Conservation (phyloP, 2,329 filamentous ascomycete genomes). For the Parascedosporium putredinis region DNA sequence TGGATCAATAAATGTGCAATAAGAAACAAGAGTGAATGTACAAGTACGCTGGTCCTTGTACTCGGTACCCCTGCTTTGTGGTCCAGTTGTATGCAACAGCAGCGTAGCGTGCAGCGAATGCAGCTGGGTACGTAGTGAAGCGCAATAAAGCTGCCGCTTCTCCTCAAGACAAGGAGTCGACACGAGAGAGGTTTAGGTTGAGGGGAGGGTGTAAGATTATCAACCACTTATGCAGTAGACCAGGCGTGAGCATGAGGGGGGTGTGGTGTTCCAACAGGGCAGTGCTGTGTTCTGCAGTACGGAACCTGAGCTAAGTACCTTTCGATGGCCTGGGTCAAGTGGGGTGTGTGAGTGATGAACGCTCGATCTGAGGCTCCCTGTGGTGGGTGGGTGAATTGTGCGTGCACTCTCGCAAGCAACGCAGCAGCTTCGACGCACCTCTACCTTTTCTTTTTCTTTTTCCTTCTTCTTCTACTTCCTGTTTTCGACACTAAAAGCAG, state of each 20-base stretch:
- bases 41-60: conserved; percentile 4
- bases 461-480: too few species aligned
- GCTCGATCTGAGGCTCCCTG: not conserved
- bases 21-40: not conserved
- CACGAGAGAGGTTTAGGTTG: not conserved
- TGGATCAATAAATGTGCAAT: conserved; percentile 1
- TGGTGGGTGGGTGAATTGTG: too few species aligned
- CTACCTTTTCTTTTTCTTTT: too few species aligned
- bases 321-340: not conserved
- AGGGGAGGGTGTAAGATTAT: not conserved
- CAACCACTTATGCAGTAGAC: too few species aligned
- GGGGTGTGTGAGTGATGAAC: not conserved
- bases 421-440: too few species aligned
- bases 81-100: not conserved
- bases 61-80: conserved; percentile 3
- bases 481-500: too few species aligned
- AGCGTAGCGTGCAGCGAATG: not conserved
- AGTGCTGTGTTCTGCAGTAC: conserved; percentile 5
- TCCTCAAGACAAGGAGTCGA: not conserved
- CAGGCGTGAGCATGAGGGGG: not conserved
- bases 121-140: not conserved
- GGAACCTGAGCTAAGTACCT: conserved; percentile 2
- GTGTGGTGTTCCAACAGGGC: conserved; percentile 3
- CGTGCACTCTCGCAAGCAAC: too few species aligned
- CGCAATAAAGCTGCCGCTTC: not conserved